Evolutionary conservation across 176 grass and related monocot species (phyloP), one percentile per base, ranked within the genome.

Genomic region (Zizania latifolia): DNA sequence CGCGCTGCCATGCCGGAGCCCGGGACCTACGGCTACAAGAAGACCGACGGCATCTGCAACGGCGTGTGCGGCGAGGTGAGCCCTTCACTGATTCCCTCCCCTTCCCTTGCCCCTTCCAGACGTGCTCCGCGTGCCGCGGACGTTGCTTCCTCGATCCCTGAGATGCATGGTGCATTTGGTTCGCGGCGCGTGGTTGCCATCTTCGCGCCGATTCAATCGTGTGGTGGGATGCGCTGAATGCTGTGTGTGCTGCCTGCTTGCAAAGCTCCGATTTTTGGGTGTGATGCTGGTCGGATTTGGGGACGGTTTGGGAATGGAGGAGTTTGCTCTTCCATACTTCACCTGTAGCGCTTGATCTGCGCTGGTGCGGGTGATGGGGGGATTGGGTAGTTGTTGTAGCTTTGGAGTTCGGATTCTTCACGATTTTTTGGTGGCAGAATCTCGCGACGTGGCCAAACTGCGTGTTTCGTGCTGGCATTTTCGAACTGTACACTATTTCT

Each of bases 31-130:
- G 82, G 84, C 81, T 74, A 87, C 71, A 95, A 95, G 88, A 95
- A 95, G 74, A 88, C 82, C 53, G 92, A 91, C 84, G 80, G 86
- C 71, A 89, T 91, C 74, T 95, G 92, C 83, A 81, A 86, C 85
- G 60, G 81, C 69, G 73, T 94, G 19, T 94, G 76, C 59, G 88
- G 88, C 67, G 82, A 94, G 92, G 92, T 95, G 55, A 91, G 80
- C 50, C 51, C 61, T 74, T 70, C 39, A 62, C 50, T 16, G 0
- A 11, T 19, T 3, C 22, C 63, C 34, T 0, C 6, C 35, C 58
- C 68, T 30, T 29, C 10, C 68, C 23, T 50, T n/a, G n/a, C 3
- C 22, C 27, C 55, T 2, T 70, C 53, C 75, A 90, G 84, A 93
- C 89, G 77, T 90, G 74, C 68, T 56, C 32, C 62, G 12, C 21